Base-by-base conservation (phyloP, 129 eudicot genomes). In the Deinandra increscens region DNA sequence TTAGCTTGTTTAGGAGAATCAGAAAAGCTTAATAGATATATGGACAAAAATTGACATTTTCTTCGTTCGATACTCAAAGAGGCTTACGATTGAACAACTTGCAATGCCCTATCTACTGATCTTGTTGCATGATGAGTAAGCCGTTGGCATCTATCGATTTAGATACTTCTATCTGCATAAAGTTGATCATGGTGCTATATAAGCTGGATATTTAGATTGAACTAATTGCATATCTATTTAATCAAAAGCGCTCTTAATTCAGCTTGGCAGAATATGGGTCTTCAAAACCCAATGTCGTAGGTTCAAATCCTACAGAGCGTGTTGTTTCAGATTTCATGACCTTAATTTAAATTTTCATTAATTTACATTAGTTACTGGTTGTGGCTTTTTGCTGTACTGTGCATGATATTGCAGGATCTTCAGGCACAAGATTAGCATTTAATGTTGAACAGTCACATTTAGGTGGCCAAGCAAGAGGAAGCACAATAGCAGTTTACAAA, bases 271-370 rank as follows among this genome's bases (percentile, higher is more conserved):
- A 79, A 72, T 68, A 63, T 72, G 78, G 82, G 78, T 23, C 42
- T 64, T 46, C 7, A 72, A 64, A 58, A 43, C 74, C 82, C 82
- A 72, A 49, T 66, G 70, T 15, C 75, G 82, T 79, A 79, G 82
- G 82, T 79, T 79, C 82, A 72, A 79, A 79, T 79, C 82, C 78
- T 79, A 79, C 78, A 79, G 82, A 72, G 82, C 78, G 82, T 59
- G 18, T 48, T 59, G 70, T 36, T 60, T 4, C 48, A 44, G 59
- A 20, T 19, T 13, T 38, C 53, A 18, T 20, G 36, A 15, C 67
- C 9, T 10, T 60, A 17, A 4, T 46, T 41, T 41, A 19, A 37
- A 38, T 20, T 15, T 17, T 64, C 31, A 19, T n/a, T 38, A 1
- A 42, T 19, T 10, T 11, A 14, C 0, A 26, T 64, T 23, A 54